These are phyloP conservation scores for Penicillium nordicum DNA, from an alignment of 2,329 filamentous ascomycete genomes.

Conservation along the genomic window DNA sequence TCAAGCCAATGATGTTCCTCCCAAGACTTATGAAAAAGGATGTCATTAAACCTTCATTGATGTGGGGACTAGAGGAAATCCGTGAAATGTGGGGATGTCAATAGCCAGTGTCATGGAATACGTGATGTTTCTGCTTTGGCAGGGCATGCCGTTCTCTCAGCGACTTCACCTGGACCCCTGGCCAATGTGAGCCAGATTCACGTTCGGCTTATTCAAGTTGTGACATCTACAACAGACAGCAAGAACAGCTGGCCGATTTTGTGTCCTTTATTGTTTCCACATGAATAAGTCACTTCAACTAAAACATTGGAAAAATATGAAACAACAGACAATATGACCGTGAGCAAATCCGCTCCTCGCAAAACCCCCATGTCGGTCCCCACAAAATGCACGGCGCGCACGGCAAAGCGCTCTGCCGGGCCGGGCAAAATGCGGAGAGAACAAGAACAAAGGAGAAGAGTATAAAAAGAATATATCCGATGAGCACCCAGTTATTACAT, in stretches of 20 bases:
- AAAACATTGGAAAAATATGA: too few species aligned
- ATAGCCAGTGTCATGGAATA: too few species aligned
- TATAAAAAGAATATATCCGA: constrained; percentile 2
- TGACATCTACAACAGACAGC: too few species aligned
- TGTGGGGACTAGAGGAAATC: neutral
- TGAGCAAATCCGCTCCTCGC: neutral
- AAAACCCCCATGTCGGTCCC: neutral
- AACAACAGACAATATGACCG: too few species aligned
- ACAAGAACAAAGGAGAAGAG: neutral
- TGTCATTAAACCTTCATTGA: neutral
- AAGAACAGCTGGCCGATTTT: too few species aligned
- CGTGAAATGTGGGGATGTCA: neutral
- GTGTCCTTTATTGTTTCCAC: too few species aligned
- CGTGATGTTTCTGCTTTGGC: too few species aligned
- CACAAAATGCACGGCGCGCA: constrained; percentile 9
- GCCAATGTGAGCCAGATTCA: too few species aligned
- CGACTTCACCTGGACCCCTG: too few species aligned
- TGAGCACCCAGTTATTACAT: neutral
- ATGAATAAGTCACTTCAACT: too few species aligned
- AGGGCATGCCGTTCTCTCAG: too few species aligned
- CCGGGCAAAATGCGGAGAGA: constrained; percentile 13
- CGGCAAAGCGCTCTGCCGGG: constrained; percentile 23
- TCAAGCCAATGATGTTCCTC: neutral
- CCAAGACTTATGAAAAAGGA: neutral
- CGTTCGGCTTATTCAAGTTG: too few species aligned